Evolutionary conservation across 768 basidiomycete species (phyloP), one percentile per base, ranked within the genome.

Genomic region (Scleroderma citrinum): DNA sequence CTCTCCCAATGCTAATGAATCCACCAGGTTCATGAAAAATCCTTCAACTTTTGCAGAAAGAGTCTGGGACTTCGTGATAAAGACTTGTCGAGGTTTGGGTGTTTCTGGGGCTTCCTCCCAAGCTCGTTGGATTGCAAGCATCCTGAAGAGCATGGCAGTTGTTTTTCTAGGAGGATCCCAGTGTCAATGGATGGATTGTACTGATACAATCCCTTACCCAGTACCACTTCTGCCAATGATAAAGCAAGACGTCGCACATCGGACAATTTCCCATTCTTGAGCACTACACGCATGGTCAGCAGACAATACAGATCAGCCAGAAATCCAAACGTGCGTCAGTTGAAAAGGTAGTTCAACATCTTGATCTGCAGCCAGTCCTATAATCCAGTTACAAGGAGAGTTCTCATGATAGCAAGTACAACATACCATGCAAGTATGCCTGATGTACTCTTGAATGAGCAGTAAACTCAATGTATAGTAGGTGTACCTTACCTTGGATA

Each of bases 111-210:
- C 62, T 21, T 69, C 51, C 34, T 75, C 62, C 65, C 75, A 82
- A 2, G 76, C 71, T n/a, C 75, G 67, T 54, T 87, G 81, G 7
- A 85, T 77, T 2, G 77, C 75, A 2, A 87, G 70, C 76, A 88
- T 87, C 61, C 85, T 87, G 69, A 82, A 84, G 1, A 88, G 67
- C 75, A 88, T 85, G 0, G 84, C 82, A 0, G 86, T 87, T 0
- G 83, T 87, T 72, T 87, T 87, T 1, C 85, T 85, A 36, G 16
- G 19, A 5, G 39, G 51, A 49, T 12, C 16, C 5, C 20, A 12
- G 2, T 14, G 20, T 12, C 35, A 17, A 44, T 17, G 19, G 29
- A 6, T 20, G 3, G 0, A 30, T 3, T 14, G 23, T 29, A 29
- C 5, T 26, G 5, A 7, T 2, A 0, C 26, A 31, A 12, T 11